These are phyloP conservation scores for Anthoceros angustus DNA, from an alignment of 225 moss, liverwort and hornwort genomes.

Conservation along the genomic window DNA sequence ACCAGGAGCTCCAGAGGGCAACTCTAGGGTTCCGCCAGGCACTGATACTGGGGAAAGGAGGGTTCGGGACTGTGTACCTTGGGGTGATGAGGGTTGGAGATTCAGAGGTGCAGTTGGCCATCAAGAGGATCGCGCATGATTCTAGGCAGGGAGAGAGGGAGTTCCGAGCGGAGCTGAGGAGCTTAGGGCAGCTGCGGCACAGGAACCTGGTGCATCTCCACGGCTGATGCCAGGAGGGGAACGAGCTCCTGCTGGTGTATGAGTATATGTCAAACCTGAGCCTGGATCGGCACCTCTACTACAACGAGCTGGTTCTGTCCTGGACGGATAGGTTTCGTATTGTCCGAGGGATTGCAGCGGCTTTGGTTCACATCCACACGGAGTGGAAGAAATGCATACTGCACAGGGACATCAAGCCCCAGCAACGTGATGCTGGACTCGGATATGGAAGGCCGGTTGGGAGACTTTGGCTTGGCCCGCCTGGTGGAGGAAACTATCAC, in stretches of 20 bases:
- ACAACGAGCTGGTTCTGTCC: not conserved
- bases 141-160: slow-evolving; percentile 7
- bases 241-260: not conserved
- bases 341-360: not conserved
- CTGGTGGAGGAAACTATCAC: slow-evolving; percentile 9
- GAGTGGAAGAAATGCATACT: not conserved
- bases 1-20: too few relatives aligned
- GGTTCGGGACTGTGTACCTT: too few relatives aligned
- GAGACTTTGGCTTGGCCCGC: slow-evolving; percentile 15
- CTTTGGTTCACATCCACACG: not conserved
- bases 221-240: slow-evolving; percentile 10
- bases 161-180: slow-evolving; percentile 17
- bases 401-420: not conserved
- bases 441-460: slow-evolving; percentile 11
- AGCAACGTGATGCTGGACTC: slow-evolving; percentile 9
- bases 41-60: too few relatives aligned
- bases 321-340: not conserved
- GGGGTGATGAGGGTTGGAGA: too few relatives aligned
- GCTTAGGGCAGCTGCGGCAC: slow-evolving; percentile 15
- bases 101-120: not conserved
- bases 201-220: slow-evolving; percentile 19
- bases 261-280: not conserved
- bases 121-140: not conserved
- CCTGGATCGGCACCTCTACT: not conserved
- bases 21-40: too few relatives aligned